Conservation (phyloP, 192 early-diverging fungal species). For the Entrophospora sp. region DNA sequence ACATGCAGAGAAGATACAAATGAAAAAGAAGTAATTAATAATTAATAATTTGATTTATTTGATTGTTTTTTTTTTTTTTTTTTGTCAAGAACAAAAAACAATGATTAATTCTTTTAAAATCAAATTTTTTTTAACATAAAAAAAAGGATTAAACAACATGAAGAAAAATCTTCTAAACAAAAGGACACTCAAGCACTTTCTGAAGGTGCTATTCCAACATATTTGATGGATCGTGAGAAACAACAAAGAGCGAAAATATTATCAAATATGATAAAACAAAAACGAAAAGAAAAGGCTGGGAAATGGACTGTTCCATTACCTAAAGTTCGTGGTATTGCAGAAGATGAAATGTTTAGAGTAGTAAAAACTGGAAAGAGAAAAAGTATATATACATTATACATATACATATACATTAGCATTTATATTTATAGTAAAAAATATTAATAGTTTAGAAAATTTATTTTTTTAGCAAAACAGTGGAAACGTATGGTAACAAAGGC, state of each 20-base stretch:
- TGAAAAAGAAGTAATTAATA: conserved; percentile 88
- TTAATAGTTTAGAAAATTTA: conserved; percentile 76
- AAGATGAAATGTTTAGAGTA: conserved; percentile 99
- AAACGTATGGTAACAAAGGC: conserved; percentile 98
- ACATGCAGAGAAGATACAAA: conserved; percentile 97
- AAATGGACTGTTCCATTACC: conserved; percentile 97
- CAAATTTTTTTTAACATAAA: neutral
- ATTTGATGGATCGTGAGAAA: conserved; percentile 96
- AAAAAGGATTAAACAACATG: conserved; percentile 89
- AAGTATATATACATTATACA: no score
- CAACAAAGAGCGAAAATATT: conserved; percentile 94
- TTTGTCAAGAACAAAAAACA: neutral
- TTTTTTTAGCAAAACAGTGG: conserved; percentile 75
- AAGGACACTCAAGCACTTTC: conserved; percentile 84
- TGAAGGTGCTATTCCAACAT: conserved; percentile 94
- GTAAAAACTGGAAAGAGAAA: conserved; percentile 90
- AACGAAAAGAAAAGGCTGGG: conserved; percentile 98
- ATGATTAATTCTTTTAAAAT: neutral
- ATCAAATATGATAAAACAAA: conserved; percentile 99
- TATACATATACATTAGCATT: no score
- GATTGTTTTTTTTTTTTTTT: neutral
- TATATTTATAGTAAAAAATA: conserved; percentile 97
- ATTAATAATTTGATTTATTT: neutral
- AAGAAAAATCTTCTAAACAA: conserved; percentile 93
- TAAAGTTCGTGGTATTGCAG: conserved; percentile 96